Evolutionary conservation across 257 asterid species (phyloP), one percentile per base, ranked within the genome.

Genomic region (Penstemon davidsonii): DNA sequence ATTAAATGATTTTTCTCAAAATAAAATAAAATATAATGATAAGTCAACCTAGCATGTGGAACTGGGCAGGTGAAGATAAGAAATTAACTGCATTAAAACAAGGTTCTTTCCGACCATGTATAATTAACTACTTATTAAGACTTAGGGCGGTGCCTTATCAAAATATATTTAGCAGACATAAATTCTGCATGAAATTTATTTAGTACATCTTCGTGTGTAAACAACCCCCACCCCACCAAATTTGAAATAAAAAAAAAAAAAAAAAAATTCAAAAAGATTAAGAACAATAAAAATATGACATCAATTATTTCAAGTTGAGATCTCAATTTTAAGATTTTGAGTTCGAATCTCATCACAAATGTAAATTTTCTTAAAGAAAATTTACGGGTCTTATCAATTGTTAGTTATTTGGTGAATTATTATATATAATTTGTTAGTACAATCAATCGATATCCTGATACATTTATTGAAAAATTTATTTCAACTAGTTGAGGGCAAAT

Each of bases 11-110:
- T 25, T 25, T 25, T 57, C 70, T 51, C 74, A 70, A 77, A 77
- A 75, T 81, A 75, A 69, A 57, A 81, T 78, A 15, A 15, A 15
- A 15, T 75, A 68, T 60, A 70, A n/a, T 71, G 62, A 69, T 50
- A 75, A 78, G 81, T 81, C 86, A 84, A 81, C 84, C 73, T 59
- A 25, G 33, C 90, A 87, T 77, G 90, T 87, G 90, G 77, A 72
- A 77, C 73, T 57, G 45, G 33, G 33, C 33, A 53, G 19, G 49
- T 11, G 8, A 33, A 46, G 1, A 11, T 40, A 39, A 43, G 11
- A 43, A 41, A 13, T 55, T 41, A 10, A 57, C 10, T 39, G 43
- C 55, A 12, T 1, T 58, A 53, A 59, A 66, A 62, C 49, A 37
- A 38, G 50, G 37, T 33, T 7, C 43, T 42, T 7, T n/a, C 18